A percentile compares a stretch with the other conserved stretches of the same genome.
These are phyloP conservation scores for Claviceps arundinis DNA, from an alignment of 2,329 filamentous ascomycete species.

Conservation along the genomic window DNA sequence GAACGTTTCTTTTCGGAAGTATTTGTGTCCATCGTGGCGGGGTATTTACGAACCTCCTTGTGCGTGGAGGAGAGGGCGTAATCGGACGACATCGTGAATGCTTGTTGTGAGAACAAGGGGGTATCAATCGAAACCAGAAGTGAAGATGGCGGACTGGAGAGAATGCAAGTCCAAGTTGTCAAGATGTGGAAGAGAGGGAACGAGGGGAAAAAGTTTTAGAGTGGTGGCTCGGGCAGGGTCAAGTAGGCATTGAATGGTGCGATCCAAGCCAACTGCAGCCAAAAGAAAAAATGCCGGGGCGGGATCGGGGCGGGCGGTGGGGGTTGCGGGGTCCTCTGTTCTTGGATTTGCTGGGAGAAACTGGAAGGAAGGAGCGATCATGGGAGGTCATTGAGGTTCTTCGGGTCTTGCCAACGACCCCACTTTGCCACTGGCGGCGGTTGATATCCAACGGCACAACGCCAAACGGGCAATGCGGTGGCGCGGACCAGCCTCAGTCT, in stretches of 20 bases:
- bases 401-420: background rate
- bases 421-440: background rate
- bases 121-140: background rate
- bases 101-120: constrained; percentile 1
- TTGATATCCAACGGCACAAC: background rate
- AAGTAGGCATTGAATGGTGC: constrained; percentile 1
- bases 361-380: constrained; percentile 1
- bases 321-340: background rate
- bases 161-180: background rate
- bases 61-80: constrained; percentile 41
- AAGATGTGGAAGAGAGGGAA: background rate
- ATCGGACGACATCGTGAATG: constrained; percentile 27
- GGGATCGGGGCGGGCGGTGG: background rate
- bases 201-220: background rate
- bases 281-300: constrained; percentile 1
- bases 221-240: background rate
- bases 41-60: constrained; percentile 35
- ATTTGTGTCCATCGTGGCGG: constrained; percentile 6
- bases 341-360: background rate
- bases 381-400: background rate
- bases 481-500: background rate
- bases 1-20: background rate
- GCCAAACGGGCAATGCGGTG: no score
- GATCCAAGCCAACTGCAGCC: background rate
- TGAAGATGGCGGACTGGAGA: background rate